Percentiles rank a stretch among this genome's conserved stretches.
Conservation (phyloP, 2,329 filamentous ascomycete species). For the Aspergillus candidus region DNA sequence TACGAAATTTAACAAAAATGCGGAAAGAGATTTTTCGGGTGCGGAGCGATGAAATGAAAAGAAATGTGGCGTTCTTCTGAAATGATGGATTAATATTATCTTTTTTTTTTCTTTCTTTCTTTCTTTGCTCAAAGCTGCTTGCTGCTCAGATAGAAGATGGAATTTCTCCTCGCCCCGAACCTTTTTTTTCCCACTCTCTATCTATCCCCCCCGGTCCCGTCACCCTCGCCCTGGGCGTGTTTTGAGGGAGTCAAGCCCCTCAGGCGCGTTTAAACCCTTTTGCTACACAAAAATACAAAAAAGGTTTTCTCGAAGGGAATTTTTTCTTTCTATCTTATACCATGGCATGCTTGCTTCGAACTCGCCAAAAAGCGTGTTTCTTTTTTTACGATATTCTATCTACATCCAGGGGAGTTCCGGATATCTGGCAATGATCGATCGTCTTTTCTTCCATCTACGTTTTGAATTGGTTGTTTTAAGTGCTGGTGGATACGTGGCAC, state of each 20-base stretch:
- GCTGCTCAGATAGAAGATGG: conserved; percentile 45
- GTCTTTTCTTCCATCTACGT: conserved; percentile 33
- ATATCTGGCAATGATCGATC: conserved; percentile 66
- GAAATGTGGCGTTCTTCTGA: conserved; percentile 33
- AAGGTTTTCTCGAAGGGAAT: conserved; percentile 3
- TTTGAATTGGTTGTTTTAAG: conserved; percentile 27
- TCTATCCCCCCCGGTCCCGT: too few species aligned
- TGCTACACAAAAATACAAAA: conserved; percentile 42
- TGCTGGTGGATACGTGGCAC: too few species aligned
- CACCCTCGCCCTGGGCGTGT: too few species aligned
- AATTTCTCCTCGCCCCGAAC: conserved; percentile 35
- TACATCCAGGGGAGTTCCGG: conserved; percentile 65
- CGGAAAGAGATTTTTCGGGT: conserved; percentile 10
- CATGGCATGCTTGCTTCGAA: conserved; percentile 39
- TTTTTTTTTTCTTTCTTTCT: conserved; percentile 22
- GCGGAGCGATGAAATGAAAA: conserved; percentile 26
- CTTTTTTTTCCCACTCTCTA: too few species aligned
- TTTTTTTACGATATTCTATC: conserved; percentile 14
- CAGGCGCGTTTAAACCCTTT: too few species aligned
- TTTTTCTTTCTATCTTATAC: neutral
- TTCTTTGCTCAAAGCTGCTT: conserved; percentile 17
- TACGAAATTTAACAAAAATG: too few species aligned
- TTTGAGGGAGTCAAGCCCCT: too few species aligned
- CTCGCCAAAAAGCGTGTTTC: conserved; percentile 33
- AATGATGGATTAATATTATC: conserved; percentile 21